phyloP scores from a whole-genome alignment of 345 rosid species.

The Diplotaxis tenuifolia region DNA sequence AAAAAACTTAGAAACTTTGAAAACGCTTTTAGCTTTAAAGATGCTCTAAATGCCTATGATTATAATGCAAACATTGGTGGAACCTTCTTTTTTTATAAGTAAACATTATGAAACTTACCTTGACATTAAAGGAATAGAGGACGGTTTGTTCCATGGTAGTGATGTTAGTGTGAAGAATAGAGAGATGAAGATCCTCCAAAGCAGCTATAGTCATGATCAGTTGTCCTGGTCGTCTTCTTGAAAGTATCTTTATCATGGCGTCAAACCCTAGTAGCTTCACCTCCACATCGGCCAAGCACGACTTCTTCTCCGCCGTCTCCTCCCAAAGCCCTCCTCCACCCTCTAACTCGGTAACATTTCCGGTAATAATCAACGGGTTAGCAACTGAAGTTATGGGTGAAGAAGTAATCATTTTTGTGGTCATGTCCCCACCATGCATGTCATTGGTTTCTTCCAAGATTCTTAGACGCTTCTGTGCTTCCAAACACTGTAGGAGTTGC shows the following conservation, averaged over 20 bases:
- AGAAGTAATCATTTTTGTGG: slow-evolving; percentile 33
- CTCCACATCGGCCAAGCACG: slow-evolving; percentile 81
- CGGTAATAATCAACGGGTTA: slow-evolving; percentile 22
- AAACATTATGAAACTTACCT: slow-evolving; percentile 46
- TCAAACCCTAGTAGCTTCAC: slow-evolving; percentile 88
- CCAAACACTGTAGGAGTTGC: slow-evolving; percentile 84
- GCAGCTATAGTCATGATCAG: slow-evolving; percentile 77
- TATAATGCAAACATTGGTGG: background rate
- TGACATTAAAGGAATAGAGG: slow-evolving; percentile 88
- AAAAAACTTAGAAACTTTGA: too few species aligned
- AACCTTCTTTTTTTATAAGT: background rate
- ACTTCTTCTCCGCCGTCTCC: slow-evolving; percentile 86
- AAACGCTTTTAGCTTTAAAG: too few species aligned
- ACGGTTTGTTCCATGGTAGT: slow-evolving; percentile 96
- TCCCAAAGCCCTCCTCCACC: slow-evolving; percentile 38
- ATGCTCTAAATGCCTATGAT: background rate
- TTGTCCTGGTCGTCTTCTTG: slow-evolving; percentile 87
- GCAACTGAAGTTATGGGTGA: background rate
- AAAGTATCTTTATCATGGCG: slow-evolving; percentile 92
- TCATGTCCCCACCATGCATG: slow-evolving; percentile 41
- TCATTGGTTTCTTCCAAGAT: slow-evolving; percentile 49
- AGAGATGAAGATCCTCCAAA: slow-evolving; percentile 83
- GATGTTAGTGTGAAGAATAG: slow-evolving; percentile 83
- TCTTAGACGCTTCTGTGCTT: slow-evolving; percentile 78
- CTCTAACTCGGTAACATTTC: slow-evolving; percentile 23